phyloP scores from a whole-genome alignment of 148 eudicot genomes.

The Fagopyrum tataricum region DNA sequence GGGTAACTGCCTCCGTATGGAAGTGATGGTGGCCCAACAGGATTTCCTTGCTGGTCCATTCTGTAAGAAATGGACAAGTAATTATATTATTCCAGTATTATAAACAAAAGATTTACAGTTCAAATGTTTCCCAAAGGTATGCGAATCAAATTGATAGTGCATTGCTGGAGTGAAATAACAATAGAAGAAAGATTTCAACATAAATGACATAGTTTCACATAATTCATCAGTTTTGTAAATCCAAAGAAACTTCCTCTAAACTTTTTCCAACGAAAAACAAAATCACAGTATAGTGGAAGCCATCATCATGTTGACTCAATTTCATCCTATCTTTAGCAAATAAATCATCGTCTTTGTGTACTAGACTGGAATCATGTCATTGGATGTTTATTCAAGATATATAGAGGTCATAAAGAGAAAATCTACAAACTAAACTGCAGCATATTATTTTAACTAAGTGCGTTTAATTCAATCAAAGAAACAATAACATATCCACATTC shows the following conservation, averaged over 20 bases:
- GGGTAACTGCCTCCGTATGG: conserved; percentile 15
- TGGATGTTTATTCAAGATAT: not conserved
- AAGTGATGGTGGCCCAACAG: not conserved
- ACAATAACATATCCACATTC: not conserved
- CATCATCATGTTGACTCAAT: not conserved
- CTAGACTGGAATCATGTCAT: not conserved
- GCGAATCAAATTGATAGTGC: not conserved
- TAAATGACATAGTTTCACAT: not conserved
- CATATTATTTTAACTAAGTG: not conserved
- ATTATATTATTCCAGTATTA: not conserved
- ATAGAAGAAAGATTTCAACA: not conserved
- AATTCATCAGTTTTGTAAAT: too few species aligned
- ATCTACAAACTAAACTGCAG: not conserved
- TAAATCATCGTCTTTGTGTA: not conserved
- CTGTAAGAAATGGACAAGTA: not conserved
- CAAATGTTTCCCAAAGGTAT: too few species aligned
- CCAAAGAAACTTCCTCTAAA: too few species aligned
- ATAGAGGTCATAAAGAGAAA: not conserved
- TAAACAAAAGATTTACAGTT: too few species aligned
- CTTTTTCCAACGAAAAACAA: not conserved
- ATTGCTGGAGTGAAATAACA: not conserved
- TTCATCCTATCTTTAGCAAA: not conserved
- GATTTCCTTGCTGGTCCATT: conserved; percentile 23
- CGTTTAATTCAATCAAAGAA: not conserved
- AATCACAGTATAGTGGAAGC: not conserved